phyloP scores from a whole-genome alignment of 768 basidiomycete genomes.

The Pleurotus cornucopiae region DNA sequence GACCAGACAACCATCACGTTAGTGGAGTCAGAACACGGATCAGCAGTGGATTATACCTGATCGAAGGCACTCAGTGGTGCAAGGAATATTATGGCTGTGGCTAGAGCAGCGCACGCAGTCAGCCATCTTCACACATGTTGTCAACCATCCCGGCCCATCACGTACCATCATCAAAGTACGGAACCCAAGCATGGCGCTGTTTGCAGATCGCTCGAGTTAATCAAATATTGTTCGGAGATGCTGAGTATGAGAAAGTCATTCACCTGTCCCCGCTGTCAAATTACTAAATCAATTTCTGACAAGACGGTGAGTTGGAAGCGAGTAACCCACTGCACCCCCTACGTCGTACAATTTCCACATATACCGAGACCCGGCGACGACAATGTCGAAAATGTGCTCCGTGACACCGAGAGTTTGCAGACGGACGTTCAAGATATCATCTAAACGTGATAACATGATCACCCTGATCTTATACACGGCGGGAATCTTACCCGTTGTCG shows the following conservation, averaged over 20 bases:
- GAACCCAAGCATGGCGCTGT: slow-evolving; percentile 77
- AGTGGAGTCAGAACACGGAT: neutral
- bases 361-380: slow-evolving; percentile 56
- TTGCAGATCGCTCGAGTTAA: slow-evolving; percentile 9
- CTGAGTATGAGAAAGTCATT: slow-evolving; percentile 16
- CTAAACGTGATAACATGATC: slow-evolving; percentile 28
- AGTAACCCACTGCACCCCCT: slow-evolving; percentile 65
- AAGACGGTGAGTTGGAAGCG: slow-evolving; percentile 7
- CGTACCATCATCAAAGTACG: slow-evolving; percentile 80
- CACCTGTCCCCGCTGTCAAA: slow-evolving; percentile 56
- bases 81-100: slow-evolving; percentile 81
- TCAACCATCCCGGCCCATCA: neutral
- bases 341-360: slow-evolving; percentile 84
- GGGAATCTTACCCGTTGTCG: slow-evolving; percentile 51
- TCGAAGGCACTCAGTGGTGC: slow-evolving; percentile 87
- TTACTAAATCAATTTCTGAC: neutral
- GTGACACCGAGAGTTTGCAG: slow-evolving; percentile 78
- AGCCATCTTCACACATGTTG: no score
- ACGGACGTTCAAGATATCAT: slow-evolving; percentile 75
- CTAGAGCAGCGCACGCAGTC: slow-evolving; percentile 26
- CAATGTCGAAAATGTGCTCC: slow-evolving; percentile 71
- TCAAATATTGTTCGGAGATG: neutral
- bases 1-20: neutral
- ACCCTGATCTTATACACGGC: neutral
- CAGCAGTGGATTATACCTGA: slow-evolving; percentile 43